A percentile compares a stretch with the other conserved stretches of the same genome.
These are phyloP conservation scores for Pyropia yezoensis DNA, from an alignment of 23 red algal species.

Conservation along the genomic window DNA sequence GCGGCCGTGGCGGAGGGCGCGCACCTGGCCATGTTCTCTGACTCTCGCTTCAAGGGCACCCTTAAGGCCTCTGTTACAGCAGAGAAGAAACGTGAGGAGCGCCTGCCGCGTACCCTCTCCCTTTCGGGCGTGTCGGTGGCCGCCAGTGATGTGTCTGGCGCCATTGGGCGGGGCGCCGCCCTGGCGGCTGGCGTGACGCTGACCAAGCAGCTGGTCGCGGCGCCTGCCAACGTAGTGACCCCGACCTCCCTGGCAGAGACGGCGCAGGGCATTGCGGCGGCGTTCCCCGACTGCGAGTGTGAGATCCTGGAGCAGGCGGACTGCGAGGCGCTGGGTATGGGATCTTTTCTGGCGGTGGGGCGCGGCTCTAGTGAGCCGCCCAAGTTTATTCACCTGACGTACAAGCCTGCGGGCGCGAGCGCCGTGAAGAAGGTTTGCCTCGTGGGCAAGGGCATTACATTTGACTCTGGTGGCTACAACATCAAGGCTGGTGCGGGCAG, in stretches of 20 bases:
- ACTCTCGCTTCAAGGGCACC: constrained; percentile 54
- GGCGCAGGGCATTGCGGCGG: constrained; percentile 41
- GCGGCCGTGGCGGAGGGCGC: constrained; percentile 26
- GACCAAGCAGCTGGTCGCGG: constrained; percentile 77
- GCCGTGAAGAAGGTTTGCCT: constrained; percentile 77
- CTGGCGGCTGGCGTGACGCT: constrained; percentile 55
- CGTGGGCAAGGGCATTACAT: constrained; percentile 88
- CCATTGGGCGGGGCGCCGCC: constrained; percentile 20
- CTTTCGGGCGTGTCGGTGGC: constrained; percentile 11
- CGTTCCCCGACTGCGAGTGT: constrained; percentile 22
- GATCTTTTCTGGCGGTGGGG: constrained; percentile 78
- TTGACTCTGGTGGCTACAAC: constrained; percentile 97
- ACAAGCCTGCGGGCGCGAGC: constrained; percentile 45
- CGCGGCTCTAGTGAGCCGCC: constrained; percentile 74
- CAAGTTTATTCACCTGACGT: constrained; percentile 98
- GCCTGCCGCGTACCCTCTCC: neutral
- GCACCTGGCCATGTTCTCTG: constrained; percentile 36
- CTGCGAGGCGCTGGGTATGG: constrained; percentile 87
- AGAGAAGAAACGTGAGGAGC: constrained; percentile 52
- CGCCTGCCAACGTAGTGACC: constrained; percentile 81
- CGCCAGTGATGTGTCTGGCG: neutral
- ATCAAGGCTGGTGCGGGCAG: constrained; percentile 59
- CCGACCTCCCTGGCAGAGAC: constrained; percentile 67
- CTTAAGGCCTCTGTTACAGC: too few species aligned
- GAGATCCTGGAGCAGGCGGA: constrained; percentile 73